These are phyloP conservation scores for Penicillium manginii DNA, from an alignment of 495 filamentous ascomycete species.

Conservation along the genomic window DNA sequence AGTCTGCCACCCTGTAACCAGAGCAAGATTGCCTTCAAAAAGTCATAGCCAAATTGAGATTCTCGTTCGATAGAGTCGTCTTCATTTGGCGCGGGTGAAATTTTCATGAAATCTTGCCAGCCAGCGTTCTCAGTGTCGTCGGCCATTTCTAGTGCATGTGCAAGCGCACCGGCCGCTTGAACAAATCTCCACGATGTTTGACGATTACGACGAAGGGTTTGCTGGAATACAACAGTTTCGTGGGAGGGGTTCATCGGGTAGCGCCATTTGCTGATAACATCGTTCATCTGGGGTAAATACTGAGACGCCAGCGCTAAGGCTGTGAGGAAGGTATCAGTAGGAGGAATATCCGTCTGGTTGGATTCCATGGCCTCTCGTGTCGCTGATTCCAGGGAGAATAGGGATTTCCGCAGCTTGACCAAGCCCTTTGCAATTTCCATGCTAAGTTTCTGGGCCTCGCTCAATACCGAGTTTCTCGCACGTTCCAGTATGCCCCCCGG, in stretches of 20 bases:
- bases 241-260: conserved; percentile 61
- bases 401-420: conserved; percentile 58
- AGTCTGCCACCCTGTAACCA: conserved; percentile 63
- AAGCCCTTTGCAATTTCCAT: conserved; percentile 58
- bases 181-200: conserved; percentile 65
- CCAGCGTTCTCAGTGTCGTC: conserved; percentile 24
- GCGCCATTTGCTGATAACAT: conserved; percentile 57
- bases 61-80: conserved; percentile 40
- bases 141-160: conserved; percentile 55
- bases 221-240: conserved; percentile 57
- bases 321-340: conserved; percentile 46
- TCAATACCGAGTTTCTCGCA: conserved; percentile 48
- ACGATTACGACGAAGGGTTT: conserved; percentile 60
- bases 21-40: conserved; percentile 64
- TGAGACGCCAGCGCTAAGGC: conserved; percentile 53
- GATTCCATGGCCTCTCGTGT: conserved; percentile 29
- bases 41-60: conserved; percentile 64
- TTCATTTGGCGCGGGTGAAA: conserved; percentile 55
- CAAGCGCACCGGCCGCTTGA: conserved; percentile 67
- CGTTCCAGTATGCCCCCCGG: conserved; percentile 40
- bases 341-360: conserved; percentile 28
- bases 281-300: conserved; percentile 58
- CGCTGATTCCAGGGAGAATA: conserved; percentile 57
- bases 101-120: conserved; percentile 41
- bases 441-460: conserved; percentile 54